phyloP scores from a whole-genome alignment of 2,329 filamentous ascomycete species.

The Parastagonospora nodorum region DNA sequence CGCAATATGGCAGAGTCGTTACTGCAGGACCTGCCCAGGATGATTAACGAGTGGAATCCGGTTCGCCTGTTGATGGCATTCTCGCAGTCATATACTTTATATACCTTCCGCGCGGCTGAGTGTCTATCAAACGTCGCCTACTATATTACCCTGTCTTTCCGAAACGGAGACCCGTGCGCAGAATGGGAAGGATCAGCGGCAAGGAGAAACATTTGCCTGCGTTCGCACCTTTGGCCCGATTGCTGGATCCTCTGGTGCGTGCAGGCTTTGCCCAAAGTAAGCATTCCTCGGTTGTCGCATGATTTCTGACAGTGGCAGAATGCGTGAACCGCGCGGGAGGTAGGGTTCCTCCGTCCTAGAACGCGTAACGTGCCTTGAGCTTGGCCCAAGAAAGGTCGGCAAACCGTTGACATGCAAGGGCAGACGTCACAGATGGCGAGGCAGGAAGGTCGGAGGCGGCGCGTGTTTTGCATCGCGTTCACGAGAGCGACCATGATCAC shows the following conservation, averaged over 20 bases:
- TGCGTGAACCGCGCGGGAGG: conserved; percentile 14
- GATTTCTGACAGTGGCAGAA: conserved; percentile 21
- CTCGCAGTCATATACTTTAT: conserved; percentile 21
- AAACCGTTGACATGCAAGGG: conserved; percentile 28
- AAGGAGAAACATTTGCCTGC: conserved; percentile 36
- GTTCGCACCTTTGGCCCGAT: conserved; percentile 20
- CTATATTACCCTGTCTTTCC: conserved; percentile 23
- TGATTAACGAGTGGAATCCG: conserved; percentile 17
- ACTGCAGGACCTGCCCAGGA: conserved; percentile 14
- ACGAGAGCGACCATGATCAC: conserved; percentile 1
- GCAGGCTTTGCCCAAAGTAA: conserved; percentile 14
- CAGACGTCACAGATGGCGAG: conserved; percentile 8
- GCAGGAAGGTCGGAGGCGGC: not conserved
- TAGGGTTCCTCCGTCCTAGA: not conserved
- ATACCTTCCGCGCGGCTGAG: conserved; percentile 17
- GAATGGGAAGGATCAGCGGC: conserved; percentile 34
- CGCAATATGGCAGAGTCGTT: conserved; percentile 12
- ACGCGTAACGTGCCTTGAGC: conserved; percentile 1
- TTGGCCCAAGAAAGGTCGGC: conserved; percentile 14
- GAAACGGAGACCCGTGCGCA: conserved; percentile 27
- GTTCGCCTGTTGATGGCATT: conserved; percentile 20
- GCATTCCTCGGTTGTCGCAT: conserved; percentile 25
- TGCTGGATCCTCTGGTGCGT: conserved; percentile 9
- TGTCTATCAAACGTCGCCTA: conserved; percentile 5
- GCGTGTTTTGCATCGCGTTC: conserved; percentile 6